Evolutionary conservation across 2,329 filamentous ascomycete species (phyloP).

Genomic region (Pezicula rhizophila): DNA sequence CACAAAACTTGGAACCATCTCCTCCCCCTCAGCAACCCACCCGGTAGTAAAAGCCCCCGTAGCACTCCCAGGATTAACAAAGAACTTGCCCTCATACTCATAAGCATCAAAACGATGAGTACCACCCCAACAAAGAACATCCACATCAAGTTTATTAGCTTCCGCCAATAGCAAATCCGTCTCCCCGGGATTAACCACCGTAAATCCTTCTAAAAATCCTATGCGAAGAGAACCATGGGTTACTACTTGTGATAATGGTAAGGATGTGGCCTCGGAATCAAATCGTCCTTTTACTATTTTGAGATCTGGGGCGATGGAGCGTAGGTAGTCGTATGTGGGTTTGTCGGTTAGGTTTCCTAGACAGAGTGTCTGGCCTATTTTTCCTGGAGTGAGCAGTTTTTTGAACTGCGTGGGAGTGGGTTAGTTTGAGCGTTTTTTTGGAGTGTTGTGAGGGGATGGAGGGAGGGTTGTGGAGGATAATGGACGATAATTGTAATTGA

Average conservation of each 20-base stretch:
- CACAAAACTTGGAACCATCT: slow-evolving; percentile 86
- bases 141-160: slow-evolving; percentile 62
- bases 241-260: slow-evolving; percentile 60
- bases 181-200: slow-evolving; percentile 56
- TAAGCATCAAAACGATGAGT: slow-evolving; percentile 65
- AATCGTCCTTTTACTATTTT: slow-evolving; percentile 64
- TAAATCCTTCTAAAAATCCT: slow-evolving; percentile 64
- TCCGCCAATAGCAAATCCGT: slow-evolving; percentile 62
- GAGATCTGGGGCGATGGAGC: slow-evolving; percentile 65
- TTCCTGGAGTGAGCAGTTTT: slow-evolving; percentile 76
- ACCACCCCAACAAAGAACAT: slow-evolving; percentile 64
- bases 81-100: slow-evolving; percentile 71
- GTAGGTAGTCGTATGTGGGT: slow-evolving; percentile 74
- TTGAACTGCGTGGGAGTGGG: slow-evolving; percentile 55
- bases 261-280: slow-evolving; percentile 60
- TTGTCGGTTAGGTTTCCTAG: slow-evolving; percentile 76
- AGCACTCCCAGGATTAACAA: slow-evolving; percentile 62
- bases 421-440: slow-evolving; percentile 6
- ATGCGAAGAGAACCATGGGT: slow-evolving; percentile 60
- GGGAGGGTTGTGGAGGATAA: no score
- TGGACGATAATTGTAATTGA: no score
- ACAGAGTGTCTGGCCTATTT: slow-evolving; percentile 77
- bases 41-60: slow-evolving; percentile 57
- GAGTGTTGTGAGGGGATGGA: not conserved
- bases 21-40: slow-evolving; percentile 55